These are phyloP conservation scores for Litchi chinensis DNA, from an alignment of 345 rosid genomes.

Conservation along the genomic window DNA sequence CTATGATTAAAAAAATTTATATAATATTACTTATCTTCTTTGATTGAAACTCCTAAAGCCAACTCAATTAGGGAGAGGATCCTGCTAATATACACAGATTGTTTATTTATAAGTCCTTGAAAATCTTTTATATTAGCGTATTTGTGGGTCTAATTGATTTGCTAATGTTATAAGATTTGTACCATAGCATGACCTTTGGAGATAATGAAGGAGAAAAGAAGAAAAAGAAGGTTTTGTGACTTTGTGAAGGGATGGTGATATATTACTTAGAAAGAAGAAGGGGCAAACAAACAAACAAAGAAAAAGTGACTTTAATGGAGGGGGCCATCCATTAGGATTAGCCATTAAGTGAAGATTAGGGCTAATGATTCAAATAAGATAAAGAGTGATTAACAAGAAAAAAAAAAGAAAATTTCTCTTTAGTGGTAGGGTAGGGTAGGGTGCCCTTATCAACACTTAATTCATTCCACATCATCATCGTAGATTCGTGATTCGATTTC, in stretches of 20 bases:
- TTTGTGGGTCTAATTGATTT: not conserved
- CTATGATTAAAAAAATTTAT: constrained; percentile 4
- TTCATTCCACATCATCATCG: not conserved
- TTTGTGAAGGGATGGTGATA: constrained; percentile 8
- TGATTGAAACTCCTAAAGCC: not conserved
- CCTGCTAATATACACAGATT: not conserved
- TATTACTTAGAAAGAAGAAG: constrained; percentile 4
- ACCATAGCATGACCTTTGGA: not conserved
- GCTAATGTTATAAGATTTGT: not conserved
- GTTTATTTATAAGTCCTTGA: not conserved
- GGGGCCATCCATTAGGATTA: constrained; percentile 48
- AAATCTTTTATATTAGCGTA: not conserved
- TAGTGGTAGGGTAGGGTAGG: constrained; percentile 40
- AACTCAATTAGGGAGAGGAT: not conserved
- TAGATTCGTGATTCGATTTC: not conserved
- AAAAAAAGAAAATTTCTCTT: constrained; percentile 13
- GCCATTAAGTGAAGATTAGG: constrained; percentile 55
- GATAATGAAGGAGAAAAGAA: not conserved
- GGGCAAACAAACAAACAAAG: constrained; percentile 15
- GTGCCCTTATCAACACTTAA: constrained; percentile 32
- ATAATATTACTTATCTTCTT: not conserved
- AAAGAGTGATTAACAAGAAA: constrained; percentile 24
- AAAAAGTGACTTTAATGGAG: constrained; percentile 48
- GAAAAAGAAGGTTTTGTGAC: constrained; percentile 4
- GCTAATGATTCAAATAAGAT: constrained; percentile 42